Evolutionary conservation across 257 asterid genomes (phyloP).

Genomic region (Schizonepeta tenuifolia): DNA sequence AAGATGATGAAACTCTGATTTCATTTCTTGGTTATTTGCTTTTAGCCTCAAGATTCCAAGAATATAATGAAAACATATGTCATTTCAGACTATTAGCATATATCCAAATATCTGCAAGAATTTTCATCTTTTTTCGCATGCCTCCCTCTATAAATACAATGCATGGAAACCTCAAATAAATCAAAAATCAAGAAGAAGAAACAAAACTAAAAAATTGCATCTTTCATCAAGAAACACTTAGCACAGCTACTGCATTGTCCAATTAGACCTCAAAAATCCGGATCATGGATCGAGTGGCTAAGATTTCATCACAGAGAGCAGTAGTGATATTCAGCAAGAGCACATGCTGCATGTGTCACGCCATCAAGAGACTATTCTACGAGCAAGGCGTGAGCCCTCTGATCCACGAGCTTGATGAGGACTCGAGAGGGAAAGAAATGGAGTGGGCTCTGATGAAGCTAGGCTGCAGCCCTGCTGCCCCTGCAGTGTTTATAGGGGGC

Average conservation of each 20-base stretch:
- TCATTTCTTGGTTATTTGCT: not conserved
- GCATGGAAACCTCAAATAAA: slow-evolving; percentile 22
- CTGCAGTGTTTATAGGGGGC: slow-evolving; percentile 75
- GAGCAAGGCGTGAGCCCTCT: slow-evolving; percentile 85
- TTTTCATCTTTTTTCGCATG: slow-evolving; percentile 12
- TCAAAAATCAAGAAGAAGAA: not conserved
- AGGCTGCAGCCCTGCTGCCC: slow-evolving; percentile 74
- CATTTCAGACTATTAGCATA: slow-evolving; percentile 13
- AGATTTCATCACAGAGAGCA: slow-evolving; percentile 63
- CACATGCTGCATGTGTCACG: slow-evolving; percentile 88
- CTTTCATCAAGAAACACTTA: not conserved
- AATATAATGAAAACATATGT: not conserved
- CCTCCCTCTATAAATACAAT: slow-evolving; percentile 38
- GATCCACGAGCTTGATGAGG: slow-evolving; percentile 69
- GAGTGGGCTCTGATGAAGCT: slow-evolving; percentile 61
- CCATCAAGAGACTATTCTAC: slow-evolving; percentile 69
- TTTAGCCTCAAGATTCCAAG: slow-evolving; percentile 16
- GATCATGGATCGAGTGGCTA: slow-evolving; percentile 53
- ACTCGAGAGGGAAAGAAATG: slow-evolving; percentile 57
- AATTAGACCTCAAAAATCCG: not conserved
- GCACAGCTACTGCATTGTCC: not conserved
- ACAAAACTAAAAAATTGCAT: not conserved
- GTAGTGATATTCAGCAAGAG: slow-evolving; percentile 85
- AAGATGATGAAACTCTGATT: slow-evolving; percentile 9
- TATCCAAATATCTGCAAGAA: slow-evolving; percentile 32